phyloP scores from a whole-genome alignment of 1,284 basidiomycete genomes.

The Anthracocystis setariae region DNA sequence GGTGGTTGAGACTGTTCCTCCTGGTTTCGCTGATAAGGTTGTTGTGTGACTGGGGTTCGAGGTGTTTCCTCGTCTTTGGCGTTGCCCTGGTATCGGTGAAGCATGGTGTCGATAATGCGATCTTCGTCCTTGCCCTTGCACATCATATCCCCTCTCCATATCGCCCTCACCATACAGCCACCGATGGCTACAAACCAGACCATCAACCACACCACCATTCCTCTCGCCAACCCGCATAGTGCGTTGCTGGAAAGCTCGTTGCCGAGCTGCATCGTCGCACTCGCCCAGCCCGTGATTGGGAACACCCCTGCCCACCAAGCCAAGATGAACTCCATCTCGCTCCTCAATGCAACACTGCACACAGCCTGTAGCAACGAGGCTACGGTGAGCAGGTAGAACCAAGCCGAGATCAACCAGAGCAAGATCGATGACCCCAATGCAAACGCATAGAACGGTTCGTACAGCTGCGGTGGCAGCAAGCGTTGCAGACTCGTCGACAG shows the following conservation, averaged over 20 bases:
- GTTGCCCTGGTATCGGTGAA: constrained; percentile 1
- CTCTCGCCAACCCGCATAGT: constrained; percentile 11
- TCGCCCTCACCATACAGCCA: constrained; percentile 16
- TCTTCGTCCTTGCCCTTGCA: constrained; percentile 42
- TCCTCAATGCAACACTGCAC: background rate
- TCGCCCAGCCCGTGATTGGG: constrained; percentile 32
- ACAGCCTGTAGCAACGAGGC: constrained; percentile 10
- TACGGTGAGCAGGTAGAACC: constrained; percentile 35
- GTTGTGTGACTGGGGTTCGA: background rate
- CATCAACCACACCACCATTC: constrained; percentile 24
- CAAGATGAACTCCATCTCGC: constrained; percentile 31
- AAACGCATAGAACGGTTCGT: constrained; percentile 8
- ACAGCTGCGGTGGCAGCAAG: background rate
- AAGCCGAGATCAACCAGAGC: constrained; percentile 36
- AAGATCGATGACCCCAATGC: constrained; percentile 12
- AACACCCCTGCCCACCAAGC: constrained; percentile 50
- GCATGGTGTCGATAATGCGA: constrained; percentile 32
- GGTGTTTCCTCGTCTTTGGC: background rate
- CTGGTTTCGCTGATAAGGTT: background rate
- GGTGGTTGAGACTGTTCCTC: constrained; percentile 14
- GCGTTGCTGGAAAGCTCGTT: constrained; percentile 8
- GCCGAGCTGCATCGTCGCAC: constrained; percentile 21
- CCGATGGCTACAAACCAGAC: constrained; percentile 13
- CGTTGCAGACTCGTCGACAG: constrained; percentile 4
- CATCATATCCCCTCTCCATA: constrained; percentile 17